Conservation (phyloP, 2,329 filamentous ascomycete genomes). For the Fusarium neocosmosporiellum region DNA sequence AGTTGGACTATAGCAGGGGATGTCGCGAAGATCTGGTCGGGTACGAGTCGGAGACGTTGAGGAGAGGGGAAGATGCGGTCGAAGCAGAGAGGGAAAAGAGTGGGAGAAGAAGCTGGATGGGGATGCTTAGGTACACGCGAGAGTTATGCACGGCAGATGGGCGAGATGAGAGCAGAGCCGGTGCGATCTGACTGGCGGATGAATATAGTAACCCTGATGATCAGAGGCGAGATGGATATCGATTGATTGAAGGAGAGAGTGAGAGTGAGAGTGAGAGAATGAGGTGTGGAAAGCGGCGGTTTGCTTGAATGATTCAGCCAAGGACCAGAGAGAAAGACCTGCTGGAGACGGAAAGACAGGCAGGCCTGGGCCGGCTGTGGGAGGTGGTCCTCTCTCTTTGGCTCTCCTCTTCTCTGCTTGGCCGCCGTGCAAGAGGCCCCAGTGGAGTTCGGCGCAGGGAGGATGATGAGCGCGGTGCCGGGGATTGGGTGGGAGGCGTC, state of each 20-base stretch:
- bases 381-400: constrained; percentile 9
- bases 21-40: neutral
- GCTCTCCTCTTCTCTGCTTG: constrained; percentile 17
- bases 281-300: constrained; percentile 12
- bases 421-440: constrained; percentile 38
- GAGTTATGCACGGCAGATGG: constrained; percentile 31
- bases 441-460: constrained; percentile 40
- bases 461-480: constrained; percentile 39
- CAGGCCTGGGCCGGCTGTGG: constrained; percentile 21
- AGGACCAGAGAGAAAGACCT: constrained; percentile 14
- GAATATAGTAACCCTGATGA: constrained; percentile 4
- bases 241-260: constrained; percentile 23
- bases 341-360: neutral
- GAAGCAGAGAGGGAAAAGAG: constrained; percentile 20
- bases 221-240: constrained; percentile 12
- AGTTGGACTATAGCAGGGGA: neutral
- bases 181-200: constrained; percentile 11
- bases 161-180: constrained; percentile 21
- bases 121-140: constrained; percentile 9
- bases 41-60: neutral
- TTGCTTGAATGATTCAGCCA: constrained; percentile 42
- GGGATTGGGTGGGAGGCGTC: constrained; percentile 47
- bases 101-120: constrained; percentile 16
- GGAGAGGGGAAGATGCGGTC: constrained; percentile 10
- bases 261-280: constrained; percentile 23